Evolutionary conservation across 140 eudicot species (phyloP).

Genomic region (Stevia rebaudiana): DNA sequence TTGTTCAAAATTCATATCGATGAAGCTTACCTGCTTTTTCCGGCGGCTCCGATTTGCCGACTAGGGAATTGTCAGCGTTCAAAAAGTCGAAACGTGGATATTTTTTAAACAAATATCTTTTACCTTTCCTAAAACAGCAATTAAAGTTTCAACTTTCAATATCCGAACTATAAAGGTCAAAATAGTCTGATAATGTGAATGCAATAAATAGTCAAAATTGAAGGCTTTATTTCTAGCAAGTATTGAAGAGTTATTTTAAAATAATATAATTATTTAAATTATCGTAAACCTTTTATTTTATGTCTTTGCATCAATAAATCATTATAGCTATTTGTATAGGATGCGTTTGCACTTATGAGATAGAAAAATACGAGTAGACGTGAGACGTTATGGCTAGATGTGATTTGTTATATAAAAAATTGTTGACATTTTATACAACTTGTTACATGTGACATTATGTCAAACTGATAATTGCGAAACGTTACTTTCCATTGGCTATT

Average conservation of each 20-base stretch:
- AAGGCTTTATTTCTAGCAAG: neutral
- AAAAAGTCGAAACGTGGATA: neutral
- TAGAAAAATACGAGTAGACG: no score
- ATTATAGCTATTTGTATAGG: no score
- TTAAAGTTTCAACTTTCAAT: neutral
- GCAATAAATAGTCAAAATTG: constrained; percentile 17
- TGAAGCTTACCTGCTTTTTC: neutral
- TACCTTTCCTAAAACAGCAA: neutral
- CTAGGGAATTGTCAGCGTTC: neutral
- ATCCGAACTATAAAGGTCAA: neutral
- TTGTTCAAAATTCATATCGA: neutral
- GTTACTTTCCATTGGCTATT: no score
- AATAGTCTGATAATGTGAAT: neutral
- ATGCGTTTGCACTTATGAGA: no score
- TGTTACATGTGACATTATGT: no score
- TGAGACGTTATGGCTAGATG: no score
- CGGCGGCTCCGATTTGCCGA: neutral
- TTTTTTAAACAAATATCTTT: neutral
- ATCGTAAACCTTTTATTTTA: no score
- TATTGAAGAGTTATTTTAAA: neutral
- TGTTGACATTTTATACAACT: no score
- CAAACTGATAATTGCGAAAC: no score
- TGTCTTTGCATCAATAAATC: no score
- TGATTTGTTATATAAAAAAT: no score
- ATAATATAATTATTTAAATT: no score